Evolutionary conservation across 2,329 filamentous ascomycete species (phyloP), one percentile per base, ranked within the genome.

Genomic region (Lachnellula subtilissima): DNA sequence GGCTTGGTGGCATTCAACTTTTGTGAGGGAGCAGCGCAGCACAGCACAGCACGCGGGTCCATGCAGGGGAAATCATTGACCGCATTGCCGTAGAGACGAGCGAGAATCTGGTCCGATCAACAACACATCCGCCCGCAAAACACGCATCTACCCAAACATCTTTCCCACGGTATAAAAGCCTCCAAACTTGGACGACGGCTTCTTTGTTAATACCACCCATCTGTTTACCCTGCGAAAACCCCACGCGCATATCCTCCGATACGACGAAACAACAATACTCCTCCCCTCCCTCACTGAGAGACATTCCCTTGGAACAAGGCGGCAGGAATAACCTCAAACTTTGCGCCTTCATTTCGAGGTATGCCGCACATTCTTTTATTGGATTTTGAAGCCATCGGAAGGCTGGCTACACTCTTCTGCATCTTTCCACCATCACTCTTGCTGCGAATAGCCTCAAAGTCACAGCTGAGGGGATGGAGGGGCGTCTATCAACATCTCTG

Each of bases 271-370:
- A 48, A 12, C 15, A 42, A 45, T 48, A 42, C 48, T 32, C 19
- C 22, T 12, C n/a, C 43, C 28, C 28, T 32, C 28, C 28, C 28
- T 32, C 28, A 32, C 28, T 12, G 9, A 9, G 9, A 47, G 28
- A 55, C 49, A 37, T 43, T 45, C 23, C 28, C 39, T 47, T 54
- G 52, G 45, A 59, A 23, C 12, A 11, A 42, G 50, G 23, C 51
- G 28, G 25, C 45, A 58, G 51, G 50, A 56, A 56, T 43, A 58
- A 42, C 40, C 43, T 39, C 45, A 59, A 40, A 54, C 46, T 59
- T 63, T 63, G 60, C 62, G 61, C 64, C 61, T 47, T 28, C 48
- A 39, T 42, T 28, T 59, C 56, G 28, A 60, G 59, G 60, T 61
- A 61, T 36, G 61, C 48, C 4, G 48, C 19, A 25, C 52, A 48